phyloP scores from a whole-genome alignment of 805 yeast genomes.

The Candida michaelii region DNA sequence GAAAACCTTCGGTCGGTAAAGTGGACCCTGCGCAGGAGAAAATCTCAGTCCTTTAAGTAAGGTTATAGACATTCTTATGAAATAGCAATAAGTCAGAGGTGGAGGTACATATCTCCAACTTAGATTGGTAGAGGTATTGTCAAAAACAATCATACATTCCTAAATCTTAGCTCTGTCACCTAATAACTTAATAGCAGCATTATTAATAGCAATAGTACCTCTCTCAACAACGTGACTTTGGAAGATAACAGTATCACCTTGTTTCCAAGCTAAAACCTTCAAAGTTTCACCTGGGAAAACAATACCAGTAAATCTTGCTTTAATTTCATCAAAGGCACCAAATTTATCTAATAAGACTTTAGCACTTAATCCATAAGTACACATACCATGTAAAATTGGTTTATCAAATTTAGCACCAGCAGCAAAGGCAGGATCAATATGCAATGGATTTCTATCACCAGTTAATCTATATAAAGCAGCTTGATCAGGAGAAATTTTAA shows the following conservation, averaged over 20 bases:
- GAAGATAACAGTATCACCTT: constrained; percentile 68
- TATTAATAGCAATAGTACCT: constrained; percentile 73
- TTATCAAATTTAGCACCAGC: constrained; percentile 77
- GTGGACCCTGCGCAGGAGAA: too few relatives aligned
- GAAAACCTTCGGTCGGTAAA: too few relatives aligned
- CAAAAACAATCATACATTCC: constrained; percentile 5
- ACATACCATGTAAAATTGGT: constrained; percentile 93
- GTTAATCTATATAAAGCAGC: constrained; percentile 89
- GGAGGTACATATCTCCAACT: too few relatives aligned
- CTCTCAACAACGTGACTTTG: constrained; percentile 82
- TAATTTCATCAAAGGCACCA: constrained; percentile 81
- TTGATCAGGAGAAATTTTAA: constrained; percentile 64
- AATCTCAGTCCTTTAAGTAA: too few relatives aligned
- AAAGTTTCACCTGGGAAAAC: constrained; percentile 95
- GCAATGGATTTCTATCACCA: constrained; percentile 94
- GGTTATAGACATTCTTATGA: too few relatives aligned
- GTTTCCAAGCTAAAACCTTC: constrained; percentile 81
- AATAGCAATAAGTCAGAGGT: too few relatives aligned
- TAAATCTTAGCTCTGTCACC: constrained; percentile 42
- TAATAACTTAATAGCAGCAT: constrained; percentile 73
- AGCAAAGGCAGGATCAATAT: constrained; percentile 90
- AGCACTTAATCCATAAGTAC: constrained; percentile 79
- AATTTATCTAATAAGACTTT: constrained; percentile 75
- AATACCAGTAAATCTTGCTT: constrained; percentile 85
- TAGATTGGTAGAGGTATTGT: too few relatives aligned